Percentiles rank a stretch among this genome's conserved stretches.
Conservation (phyloP, 441 rosid genomes). For the Breynia disticha region DNA sequence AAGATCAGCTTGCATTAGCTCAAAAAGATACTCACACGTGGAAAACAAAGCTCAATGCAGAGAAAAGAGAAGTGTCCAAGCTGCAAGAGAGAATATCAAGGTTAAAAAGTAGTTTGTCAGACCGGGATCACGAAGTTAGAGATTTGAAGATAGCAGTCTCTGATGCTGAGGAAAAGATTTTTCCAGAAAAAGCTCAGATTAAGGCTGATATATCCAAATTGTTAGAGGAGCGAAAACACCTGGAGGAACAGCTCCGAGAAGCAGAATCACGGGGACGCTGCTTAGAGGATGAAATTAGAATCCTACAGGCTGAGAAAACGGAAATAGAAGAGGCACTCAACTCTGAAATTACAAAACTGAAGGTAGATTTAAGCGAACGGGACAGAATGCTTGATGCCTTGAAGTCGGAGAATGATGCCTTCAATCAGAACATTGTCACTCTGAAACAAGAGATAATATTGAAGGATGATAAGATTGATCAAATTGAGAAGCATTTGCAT, state of each 20-base stretch:
- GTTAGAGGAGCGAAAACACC: conserved; percentile 30
- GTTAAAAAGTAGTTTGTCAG: conserved; percentile 62
- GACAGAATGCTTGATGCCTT: conserved; percentile 23
- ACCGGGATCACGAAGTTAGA: conserved; percentile 59
- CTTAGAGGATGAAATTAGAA: conserved; percentile 67
- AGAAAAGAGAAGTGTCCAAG: conserved; percentile 62
- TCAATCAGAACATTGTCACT: conserved; percentile 14
- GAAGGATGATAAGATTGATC: conserved; percentile 31
- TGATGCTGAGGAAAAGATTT: conserved; percentile 83
- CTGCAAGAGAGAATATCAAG: conserved; percentile 56
- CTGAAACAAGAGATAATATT: conserved; percentile 32
- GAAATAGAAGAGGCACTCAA: conserved; percentile 38
- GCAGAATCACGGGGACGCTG: conserved; percentile 57
- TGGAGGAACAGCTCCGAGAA: conserved; percentile 52
- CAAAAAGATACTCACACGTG: conserved; percentile 34
- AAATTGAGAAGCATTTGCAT: conserved; percentile 50
- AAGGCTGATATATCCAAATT: conserved; percentile 59
- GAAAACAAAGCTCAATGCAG: conserved; percentile 41
- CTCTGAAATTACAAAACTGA: conserved; percentile 28
- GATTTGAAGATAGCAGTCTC: conserved; percentile 60
- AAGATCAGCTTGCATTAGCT: conserved; percentile 43
- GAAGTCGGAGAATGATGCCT: conserved; percentile 26
- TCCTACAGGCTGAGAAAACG: conserved; percentile 30
- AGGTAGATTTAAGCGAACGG: conserved; percentile 28
- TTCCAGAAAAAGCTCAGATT: conserved; percentile 64